Evolutionary conservation across 345 rosid species (phyloP).

Genomic region (Fremontodendron californicum): DNA sequence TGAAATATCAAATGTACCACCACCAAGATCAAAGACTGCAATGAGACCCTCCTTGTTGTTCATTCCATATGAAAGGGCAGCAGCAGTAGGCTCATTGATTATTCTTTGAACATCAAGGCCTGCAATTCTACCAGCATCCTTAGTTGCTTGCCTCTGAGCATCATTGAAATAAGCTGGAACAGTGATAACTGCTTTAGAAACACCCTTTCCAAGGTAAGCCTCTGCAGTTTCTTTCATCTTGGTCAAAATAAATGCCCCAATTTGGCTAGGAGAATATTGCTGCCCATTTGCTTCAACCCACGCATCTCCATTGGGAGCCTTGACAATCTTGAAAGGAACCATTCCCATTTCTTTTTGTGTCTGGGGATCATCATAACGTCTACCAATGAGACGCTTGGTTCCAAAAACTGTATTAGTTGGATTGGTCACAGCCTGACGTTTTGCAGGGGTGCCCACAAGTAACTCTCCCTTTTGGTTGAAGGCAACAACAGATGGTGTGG

Average conservation of each 20-base stretch:
- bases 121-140: constrained; percentile 92
- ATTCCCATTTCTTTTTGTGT: constrained; percentile 81
- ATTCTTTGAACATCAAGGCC: constrained; percentile 89
- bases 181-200: constrained; percentile 73
- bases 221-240: constrained; percentile 88
- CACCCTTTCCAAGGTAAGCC: constrained; percentile 66
- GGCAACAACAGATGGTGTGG: constrained; percentile 90
- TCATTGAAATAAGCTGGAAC: constrained; percentile 96
- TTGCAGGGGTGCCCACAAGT: constrained; percentile 89
- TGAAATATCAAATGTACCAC: constrained; percentile 86
- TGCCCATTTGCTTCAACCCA: constrained; percentile 90
- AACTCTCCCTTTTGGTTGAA: constrained; percentile 71
- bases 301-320: constrained; percentile 89
- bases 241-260: constrained; percentile 75
- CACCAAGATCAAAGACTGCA: constrained; percentile 94
- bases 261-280: constrained; percentile 84
- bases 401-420: constrained; percentile 76
- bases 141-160: constrained; percentile 95
- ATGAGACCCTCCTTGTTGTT: constrained; percentile 89
- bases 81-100: constrained; percentile 92
- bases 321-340: constrained; percentile 86
- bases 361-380: constrained; percentile 71
- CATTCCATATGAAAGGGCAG: constrained; percentile 92
- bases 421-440: constrained; percentile 89
- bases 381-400: constrained; percentile 80